Base-by-base conservation (phyloP, 257 asterid genomes). In the Solanum verrucosum region DNA sequence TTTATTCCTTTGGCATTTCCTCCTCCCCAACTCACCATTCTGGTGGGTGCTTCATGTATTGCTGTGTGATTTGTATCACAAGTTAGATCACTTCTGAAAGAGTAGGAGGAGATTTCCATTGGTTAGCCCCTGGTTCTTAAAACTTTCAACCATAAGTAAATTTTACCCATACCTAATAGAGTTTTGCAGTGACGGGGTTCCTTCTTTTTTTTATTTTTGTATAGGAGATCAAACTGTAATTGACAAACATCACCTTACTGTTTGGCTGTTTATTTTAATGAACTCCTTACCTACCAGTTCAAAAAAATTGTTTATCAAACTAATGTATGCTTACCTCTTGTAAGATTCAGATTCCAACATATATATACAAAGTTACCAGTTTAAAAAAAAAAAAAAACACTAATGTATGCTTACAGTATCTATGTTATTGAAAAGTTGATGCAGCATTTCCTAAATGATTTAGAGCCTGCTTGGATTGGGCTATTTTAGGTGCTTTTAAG, bases 1-100 rank as follows among this genome's bases (percentile, higher is more conserved):
- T 78, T 91, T 79, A 82, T 85, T 86, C 91, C 91, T 84, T 90
- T 83, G 42, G 67, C 25, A 44, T 44, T 79, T 79, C 65, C 84
- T 78, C 65, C 65, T 78, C 31, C 65, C 34, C 38, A 44, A 15
- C 38, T 79, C 84, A 25, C 37, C 60, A 4, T 79, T 79, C 37
- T 79, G 40, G 63, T 49, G 70, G 86, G 68, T 49, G 86, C 70
- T 82, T 18, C 67, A 31, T 82, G 20, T 49, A 11, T 49, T 81
- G 38, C 38, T 49, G 20, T 31, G 85, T 81, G 68, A 49, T 81
- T 29, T 49, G 3, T 38, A 49, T 14, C 85, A 29, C 70, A 29
- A 82, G 70, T 49, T 49, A 82, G 86, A 49, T 79, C 70, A 52
- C 29, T 82, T 31, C 70, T 31, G 70, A 82, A 82, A 31, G 70